Percentiles rank a stretch among this genome's conserved stretches.
phyloP scores from a whole-genome alignment of 1,139 yeast species.

The Ogataea hybrid region DNA sequence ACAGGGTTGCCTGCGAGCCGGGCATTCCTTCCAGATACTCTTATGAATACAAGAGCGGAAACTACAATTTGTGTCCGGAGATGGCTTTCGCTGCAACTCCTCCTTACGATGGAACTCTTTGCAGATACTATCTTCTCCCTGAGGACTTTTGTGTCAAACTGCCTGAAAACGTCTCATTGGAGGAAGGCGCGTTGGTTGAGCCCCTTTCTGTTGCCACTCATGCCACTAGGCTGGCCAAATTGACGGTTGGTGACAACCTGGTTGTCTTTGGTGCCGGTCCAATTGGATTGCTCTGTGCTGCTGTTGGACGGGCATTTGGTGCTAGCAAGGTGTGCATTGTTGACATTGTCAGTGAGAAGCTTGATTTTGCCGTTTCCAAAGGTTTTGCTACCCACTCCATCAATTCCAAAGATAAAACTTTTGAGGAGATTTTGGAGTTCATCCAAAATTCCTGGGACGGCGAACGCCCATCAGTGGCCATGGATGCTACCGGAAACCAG shows the following conservation, averaged over 20 bases:
- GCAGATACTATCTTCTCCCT: slow-evolving; percentile 71
- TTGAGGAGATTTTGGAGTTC: slow-evolving; percentile 33
- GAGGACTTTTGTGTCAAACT: slow-evolving; percentile 80
- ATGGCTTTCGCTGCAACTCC: slow-evolving; percentile 92
- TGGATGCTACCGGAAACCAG: slow-evolving; percentile 56
- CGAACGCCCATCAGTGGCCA: slow-evolving; percentile 47
- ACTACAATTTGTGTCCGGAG: slow-evolving; percentile 76
- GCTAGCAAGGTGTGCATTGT: slow-evolving; percentile 67
- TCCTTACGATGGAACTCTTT: slow-evolving; percentile 71
- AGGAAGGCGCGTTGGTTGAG: slow-evolving; percentile 87
- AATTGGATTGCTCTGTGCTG: slow-evolving; percentile 78
- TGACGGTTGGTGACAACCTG: slow-evolving; percentile 70
- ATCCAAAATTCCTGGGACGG: slow-evolving; percentile 38
- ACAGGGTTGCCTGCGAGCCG: slow-evolving; percentile 80
- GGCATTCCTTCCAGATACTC: slow-evolving; percentile 77
- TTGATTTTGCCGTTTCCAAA: slow-evolving; percentile 53
- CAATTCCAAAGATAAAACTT: slow-evolving; percentile 47
- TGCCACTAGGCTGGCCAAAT: slow-evolving; percentile 67
- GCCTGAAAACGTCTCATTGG: slow-evolving; percentile 74
- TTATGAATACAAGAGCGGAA: slow-evolving; percentile 70
- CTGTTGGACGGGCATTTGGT: slow-evolving; percentile 79
- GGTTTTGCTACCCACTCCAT: slow-evolving; percentile 55
- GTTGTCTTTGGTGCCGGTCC: slow-evolving; percentile 94
- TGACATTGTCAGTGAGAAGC: slow-evolving; percentile 59
- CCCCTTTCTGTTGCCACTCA: slow-evolving; percentile 88